These are phyloP conservation scores for Curvularia hawaiiensis DNA, from an alignment of 2,329 filamentous ascomycete genomes.

Conservation along the genomic window DNA sequence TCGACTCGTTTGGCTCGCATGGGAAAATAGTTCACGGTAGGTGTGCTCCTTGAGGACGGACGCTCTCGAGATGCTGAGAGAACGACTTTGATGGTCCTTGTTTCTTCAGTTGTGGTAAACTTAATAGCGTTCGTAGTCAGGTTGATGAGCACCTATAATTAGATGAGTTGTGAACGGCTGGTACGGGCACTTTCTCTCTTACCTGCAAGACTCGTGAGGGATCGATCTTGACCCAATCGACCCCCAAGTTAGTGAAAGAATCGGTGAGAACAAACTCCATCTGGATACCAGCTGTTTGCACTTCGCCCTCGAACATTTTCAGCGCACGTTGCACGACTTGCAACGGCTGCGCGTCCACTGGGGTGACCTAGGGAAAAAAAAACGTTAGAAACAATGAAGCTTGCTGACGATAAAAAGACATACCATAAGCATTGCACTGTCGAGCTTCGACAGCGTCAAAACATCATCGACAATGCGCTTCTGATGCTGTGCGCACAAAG, in stretches of 20 bases:
- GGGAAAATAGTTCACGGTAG: conserved; percentile 66
- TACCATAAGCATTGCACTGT: conserved; percentile 72
- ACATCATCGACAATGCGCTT: conserved; percentile 62
- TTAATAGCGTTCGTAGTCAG: conserved; percentile 82
- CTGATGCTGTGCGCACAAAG: conserved; percentile 78
- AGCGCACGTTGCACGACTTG: conserved; percentile 69
- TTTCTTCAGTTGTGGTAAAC: conserved; percentile 70
- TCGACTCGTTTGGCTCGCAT: conserved; percentile 57
- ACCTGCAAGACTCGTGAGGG: conserved; percentile 73
- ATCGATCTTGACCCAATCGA: conserved; percentile 75
- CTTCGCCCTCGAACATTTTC: conserved; percentile 80
- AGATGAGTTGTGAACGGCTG: conserved; percentile 8
- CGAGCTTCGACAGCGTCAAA: conserved; percentile 62
- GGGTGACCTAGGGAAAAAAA: conserved; percentile 59
- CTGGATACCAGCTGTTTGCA: conserved; percentile 70
- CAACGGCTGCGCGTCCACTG: conserved; percentile 70
- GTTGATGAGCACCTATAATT: conserved; percentile 69
- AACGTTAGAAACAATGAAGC: conserved; percentile 1
- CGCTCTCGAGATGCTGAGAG: conserved; percentile 66
- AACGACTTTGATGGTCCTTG: conserved; percentile 68
- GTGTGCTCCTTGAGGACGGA: conserved; percentile 50
- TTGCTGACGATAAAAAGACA: not conserved
- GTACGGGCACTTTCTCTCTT: not conserved
- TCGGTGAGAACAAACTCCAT: conserved; percentile 68
- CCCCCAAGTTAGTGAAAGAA: conserved; percentile 61